A percentile compares a stretch with the other conserved stretches of the same genome.
Conservation (phyloP, 1,284 basidiomycete genomes). For the Ceratobasidium sp. region DNA sequence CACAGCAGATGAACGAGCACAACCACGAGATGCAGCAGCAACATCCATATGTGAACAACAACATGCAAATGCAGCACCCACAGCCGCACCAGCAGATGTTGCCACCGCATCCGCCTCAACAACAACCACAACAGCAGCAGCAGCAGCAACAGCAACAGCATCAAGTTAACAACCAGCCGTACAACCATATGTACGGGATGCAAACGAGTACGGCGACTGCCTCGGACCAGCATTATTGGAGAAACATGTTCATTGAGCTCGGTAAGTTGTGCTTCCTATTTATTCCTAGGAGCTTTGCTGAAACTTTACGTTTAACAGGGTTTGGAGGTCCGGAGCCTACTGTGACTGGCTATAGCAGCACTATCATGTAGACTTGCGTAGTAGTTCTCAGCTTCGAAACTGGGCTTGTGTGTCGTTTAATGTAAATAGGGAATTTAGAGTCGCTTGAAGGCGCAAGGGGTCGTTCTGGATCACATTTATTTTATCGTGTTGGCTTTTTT, state of each 20-base stretch:
- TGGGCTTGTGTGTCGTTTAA: not conserved
- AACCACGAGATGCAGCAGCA: conserved; percentile 29
- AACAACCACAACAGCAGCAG: conserved; percentile 19
- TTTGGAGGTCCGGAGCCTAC: conserved; percentile 37
- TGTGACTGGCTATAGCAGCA: conserved; percentile 31
- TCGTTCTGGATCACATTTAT: not conserved
- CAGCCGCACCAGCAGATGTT: conserved; percentile 40
- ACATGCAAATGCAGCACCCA: conserved; percentile 41
- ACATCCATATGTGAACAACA: conserved; percentile 2
- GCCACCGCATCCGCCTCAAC: conserved; percentile 5
- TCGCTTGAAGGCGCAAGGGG: not conserved
- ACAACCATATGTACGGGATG: conserved; percentile 18
- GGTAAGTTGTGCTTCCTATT: no score
- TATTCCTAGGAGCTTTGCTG: no score
- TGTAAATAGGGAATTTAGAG: not conserved
- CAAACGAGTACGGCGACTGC: conserved; percentile 31
- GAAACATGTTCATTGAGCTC: conserved; percentile 44
- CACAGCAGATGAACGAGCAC: conserved; percentile 33
- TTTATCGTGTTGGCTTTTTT: no score
- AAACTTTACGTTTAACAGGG: conserved; percentile 21
- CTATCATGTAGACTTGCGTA: conserved; percentile 18
- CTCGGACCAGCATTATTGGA: conserved; percentile 44
- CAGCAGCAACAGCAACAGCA: conserved; percentile 19
- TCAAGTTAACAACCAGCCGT: conserved; percentile 21
- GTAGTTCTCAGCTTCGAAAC: not conserved